Conservation (phyloP, 2,329 filamentous ascomycete genomes). For the Claviceps sp. region DNA sequence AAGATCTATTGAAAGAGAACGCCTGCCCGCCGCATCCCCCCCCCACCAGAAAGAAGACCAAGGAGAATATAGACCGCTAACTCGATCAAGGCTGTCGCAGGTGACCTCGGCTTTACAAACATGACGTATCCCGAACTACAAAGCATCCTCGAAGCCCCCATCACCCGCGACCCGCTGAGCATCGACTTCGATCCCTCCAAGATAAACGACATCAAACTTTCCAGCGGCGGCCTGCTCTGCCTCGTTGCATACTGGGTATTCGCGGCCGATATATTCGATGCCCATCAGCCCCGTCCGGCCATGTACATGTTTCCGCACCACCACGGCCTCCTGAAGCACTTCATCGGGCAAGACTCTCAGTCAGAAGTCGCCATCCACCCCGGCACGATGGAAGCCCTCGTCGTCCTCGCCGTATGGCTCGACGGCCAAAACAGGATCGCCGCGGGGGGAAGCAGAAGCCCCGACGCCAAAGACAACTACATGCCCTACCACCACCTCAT, state of each 20-base stretch:
- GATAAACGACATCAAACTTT: conserved; percentile 41
- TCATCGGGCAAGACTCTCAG: conserved; percentile 38
- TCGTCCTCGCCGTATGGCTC: conserved; percentile 47
- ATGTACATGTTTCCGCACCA: conserved; percentile 50
- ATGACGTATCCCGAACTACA: conserved; percentile 32
- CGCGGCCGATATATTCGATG: conserved; percentile 46
- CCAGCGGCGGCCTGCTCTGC: conserved; percentile 44
- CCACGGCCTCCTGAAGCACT: conserved; percentile 36
- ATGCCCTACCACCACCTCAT: conserved; percentile 49
- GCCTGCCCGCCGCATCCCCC: too few relatives aligned
- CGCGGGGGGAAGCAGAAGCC: conserved; percentile 8
- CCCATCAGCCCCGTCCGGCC: conserved; percentile 37
- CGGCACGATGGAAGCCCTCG: conserved; percentile 44
- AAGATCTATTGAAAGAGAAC: too few relatives aligned
- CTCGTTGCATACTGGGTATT: conserved; percentile 50
- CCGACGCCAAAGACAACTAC: conserved; percentile 28
- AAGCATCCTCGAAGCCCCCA: conserved; percentile 27
- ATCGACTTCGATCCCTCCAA: conserved; percentile 31
- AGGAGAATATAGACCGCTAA: too few relatives aligned
- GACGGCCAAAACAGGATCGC: conserved; percentile 34
- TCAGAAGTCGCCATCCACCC: conserved; percentile 33
- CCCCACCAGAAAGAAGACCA: too few relatives aligned
- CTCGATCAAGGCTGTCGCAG: conserved; percentile 40
- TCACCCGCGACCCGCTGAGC: conserved; percentile 31
- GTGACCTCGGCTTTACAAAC: conserved; percentile 43